Evolutionary conservation across 2,329 filamentous ascomycete genomes (phyloP).

Genomic region (Hypoxylon sp.): DNA sequence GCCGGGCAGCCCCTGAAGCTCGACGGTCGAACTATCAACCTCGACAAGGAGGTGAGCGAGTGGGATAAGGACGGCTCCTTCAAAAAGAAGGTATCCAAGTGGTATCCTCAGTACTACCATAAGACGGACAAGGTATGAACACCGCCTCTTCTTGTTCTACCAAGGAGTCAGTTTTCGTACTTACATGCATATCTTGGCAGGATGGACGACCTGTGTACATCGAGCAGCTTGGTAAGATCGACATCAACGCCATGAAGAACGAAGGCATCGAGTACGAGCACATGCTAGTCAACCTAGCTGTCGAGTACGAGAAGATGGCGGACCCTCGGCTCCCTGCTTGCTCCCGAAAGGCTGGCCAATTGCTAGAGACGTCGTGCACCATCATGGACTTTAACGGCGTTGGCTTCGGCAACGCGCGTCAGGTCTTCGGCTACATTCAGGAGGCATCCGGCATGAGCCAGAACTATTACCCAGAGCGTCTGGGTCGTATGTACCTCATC

Average conservation of each 20-base stretch:
- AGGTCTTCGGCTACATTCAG: conserved; percentile 90
- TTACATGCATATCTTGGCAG: conserved; percentile 61
- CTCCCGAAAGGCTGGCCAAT: conserved; percentile 88
- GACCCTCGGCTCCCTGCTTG: conserved; percentile 95
- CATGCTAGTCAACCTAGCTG: conserved; percentile 96
- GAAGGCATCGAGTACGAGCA: conserved; percentile 87
- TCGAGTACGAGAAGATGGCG: conserved; percentile 96
- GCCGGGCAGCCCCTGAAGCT: conserved; percentile 44
- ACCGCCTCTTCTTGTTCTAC: too few relatives aligned
- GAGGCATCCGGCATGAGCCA: conserved; percentile 91
- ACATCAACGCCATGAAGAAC: conserved; percentile 90
- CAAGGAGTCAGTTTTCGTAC: not conserved
- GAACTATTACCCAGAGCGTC: conserved; percentile 98
- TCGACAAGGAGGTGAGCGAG: conserved; percentile 76
- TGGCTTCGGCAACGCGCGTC: conserved; percentile 82
- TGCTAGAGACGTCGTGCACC: conserved; percentile 97
- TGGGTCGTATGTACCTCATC: conserved; percentile 97
- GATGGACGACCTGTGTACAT: conserved; percentile 98
- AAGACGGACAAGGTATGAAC: conserved; percentile 83
- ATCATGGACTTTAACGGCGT: conserved; percentile 99
- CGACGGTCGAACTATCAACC: conserved; percentile 58
- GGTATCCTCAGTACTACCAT: conserved; percentile 99
- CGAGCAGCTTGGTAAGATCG: conserved; percentile 93
- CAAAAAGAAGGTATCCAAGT: conserved; percentile 84
- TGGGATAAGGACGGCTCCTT: conserved; percentile 77